Percentiles rank a stretch among this genome's conserved stretches.
Conservation (phyloP, 768 basidiomycete species). For the Panellus pusillus region DNA sequence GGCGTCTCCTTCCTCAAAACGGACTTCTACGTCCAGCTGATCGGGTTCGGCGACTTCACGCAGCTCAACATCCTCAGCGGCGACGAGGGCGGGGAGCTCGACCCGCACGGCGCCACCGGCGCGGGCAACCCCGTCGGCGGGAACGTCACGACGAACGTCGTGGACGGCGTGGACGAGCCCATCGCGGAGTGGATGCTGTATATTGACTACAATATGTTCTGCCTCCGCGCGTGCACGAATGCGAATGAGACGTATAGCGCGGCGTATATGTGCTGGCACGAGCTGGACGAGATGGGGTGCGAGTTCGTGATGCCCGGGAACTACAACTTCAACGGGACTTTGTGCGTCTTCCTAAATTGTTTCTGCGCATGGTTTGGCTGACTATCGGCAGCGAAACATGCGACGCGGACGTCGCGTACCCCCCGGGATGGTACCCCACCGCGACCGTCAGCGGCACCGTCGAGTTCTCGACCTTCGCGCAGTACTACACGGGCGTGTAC, state of each 20-base stretch:
- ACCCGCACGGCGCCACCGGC: slow-evolving; percentile 43
- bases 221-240: slow-evolving; percentile 42
- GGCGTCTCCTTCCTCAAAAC: slow-evolving; percentile 13
- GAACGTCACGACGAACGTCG: slow-evolving; percentile 44
- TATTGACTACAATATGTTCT: slow-evolving; percentile 39
- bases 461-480: slow-evolving; percentile 44
- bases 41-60: slow-evolving; percentile 45
- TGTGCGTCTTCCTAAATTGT: slow-evolving; percentile 35
- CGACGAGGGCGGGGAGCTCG: slow-evolving; percentile 46
- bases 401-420: slow-evolving; percentile 47
- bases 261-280: slow-evolving; percentile 44
- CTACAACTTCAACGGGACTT: slow-evolving; percentile 42
- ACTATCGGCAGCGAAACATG: slow-evolving; percentile 35
- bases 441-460: slow-evolving; percentile 38
- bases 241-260: slow-evolving; percentile 44
- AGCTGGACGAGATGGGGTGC: slow-evolving; percentile 44
- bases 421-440: slow-evolving; percentile 48
- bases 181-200: slow-evolving; percentile 47
- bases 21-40: slow-evolving; percentile 43
- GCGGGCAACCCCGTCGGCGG: slow-evolving; percentile 45
- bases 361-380: neutral
- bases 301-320: slow-evolving; percentile 48
- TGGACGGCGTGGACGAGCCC: slow-evolving; percentile 34
- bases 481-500: slow-evolving; percentile 40
- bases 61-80: slow-evolving; percentile 39